phyloP scores from a whole-genome alignment of 768 basidiomycete genomes.

The Termitomyces sp. region DNA sequence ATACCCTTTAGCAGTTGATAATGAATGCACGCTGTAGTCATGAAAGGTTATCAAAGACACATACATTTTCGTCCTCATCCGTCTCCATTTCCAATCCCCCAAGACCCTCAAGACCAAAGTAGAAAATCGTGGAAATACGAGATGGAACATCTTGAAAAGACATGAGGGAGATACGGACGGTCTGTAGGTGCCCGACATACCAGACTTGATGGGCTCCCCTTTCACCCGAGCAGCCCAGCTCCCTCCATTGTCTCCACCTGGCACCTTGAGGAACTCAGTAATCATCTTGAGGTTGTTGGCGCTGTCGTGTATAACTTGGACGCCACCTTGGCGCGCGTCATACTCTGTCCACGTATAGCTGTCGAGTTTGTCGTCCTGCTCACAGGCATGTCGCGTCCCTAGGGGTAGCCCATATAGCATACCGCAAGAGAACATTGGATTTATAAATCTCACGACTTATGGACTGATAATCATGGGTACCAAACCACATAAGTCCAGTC shows the following conservation, averaged over 20 bases:
- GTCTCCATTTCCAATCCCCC: constrained; percentile 79
- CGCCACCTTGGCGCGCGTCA: constrained; percentile 79
- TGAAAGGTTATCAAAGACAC: constrained; percentile 10
- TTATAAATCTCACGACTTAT: constrained; percentile 43
- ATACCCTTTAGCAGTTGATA: constrained; percentile 52
- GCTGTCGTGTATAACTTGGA: constrained; percentile 77
- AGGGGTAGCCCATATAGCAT: background rate
- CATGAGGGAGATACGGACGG: background rate
- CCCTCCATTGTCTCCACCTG: constrained; percentile 76
- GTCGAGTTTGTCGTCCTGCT: constrained; percentile 77
- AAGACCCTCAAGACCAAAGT: constrained; percentile 82
- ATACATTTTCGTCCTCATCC: constrained; percentile 67
- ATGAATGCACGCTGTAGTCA: background rate
- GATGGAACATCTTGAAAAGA: constrained; percentile 37
- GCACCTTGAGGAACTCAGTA: constrained; percentile 82
- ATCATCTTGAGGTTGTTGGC: constrained; percentile 82
- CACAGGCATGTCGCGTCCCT: constrained; percentile 84
- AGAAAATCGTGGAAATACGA: constrained; percentile 76
- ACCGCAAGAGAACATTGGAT: background rate
- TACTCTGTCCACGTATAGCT: constrained; percentile 86
- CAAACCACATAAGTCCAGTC: constrained; percentile 94
- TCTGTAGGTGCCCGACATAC: constrained; percentile 32
- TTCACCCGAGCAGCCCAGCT: constrained; percentile 86
- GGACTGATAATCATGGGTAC: constrained; percentile 78
- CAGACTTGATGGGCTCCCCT: constrained; percentile 66